phyloP scores from a whole-genome alignment of 441 rosid species.

The Gossypium trilobum region DNA sequence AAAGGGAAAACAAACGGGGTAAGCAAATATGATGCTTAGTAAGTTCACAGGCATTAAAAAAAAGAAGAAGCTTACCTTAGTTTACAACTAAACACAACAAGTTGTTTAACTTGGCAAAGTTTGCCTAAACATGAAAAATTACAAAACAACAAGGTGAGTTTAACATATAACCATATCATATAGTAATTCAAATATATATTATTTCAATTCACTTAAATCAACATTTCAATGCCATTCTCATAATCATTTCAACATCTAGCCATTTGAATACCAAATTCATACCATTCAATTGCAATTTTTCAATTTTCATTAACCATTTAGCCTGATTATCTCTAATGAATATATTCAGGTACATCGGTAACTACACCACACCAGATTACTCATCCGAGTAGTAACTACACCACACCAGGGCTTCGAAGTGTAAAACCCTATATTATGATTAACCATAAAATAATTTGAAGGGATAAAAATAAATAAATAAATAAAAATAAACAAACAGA shows the following conservation, averaged over 20 bases:
- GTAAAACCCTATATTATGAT: neutral
- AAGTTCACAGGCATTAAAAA: neutral
- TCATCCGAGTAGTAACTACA: neutral
- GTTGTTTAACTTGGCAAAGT: neutral
- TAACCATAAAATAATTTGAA: neutral
- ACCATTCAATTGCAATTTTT: neutral
- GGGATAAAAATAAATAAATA: neutral
- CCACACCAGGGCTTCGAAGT: neutral
- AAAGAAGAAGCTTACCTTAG: neutral
- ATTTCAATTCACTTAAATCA: neutral
- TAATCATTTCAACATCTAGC: neutral
- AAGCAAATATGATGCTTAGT: neutral
- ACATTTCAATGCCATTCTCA: neutral
- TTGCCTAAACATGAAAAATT: neutral
- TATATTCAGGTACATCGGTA: too few relatives aligned
- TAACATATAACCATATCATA: neutral
- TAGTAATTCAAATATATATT: neutral
- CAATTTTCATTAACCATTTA: neutral
- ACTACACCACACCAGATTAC: neutral
- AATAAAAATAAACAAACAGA: too few relatives aligned
- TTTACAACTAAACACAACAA: neutral
- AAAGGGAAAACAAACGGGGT: neutral
- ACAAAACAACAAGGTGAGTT: neutral
- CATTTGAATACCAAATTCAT: neutral
- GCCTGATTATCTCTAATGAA: neutral